A percentile compares a stretch with the other conserved stretches of the same genome.
These are phyloP conservation scores for Termitomyces bulborhizus DNA, from an alignment of 768 basidiomycete genomes.

Conservation along the genomic window DNA sequence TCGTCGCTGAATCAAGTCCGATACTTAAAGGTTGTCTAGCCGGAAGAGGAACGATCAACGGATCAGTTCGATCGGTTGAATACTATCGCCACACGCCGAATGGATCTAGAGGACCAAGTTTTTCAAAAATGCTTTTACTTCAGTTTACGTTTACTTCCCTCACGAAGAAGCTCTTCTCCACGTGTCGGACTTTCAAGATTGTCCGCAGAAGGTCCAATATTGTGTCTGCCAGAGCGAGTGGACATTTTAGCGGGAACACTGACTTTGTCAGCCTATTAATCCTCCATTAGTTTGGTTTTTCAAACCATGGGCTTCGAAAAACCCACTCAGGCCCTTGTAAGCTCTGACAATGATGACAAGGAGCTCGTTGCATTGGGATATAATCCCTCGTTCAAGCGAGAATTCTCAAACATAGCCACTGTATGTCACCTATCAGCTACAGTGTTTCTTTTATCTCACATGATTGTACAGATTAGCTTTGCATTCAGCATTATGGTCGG, in stretches of 20 bases:
- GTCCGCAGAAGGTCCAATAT: too few relatives aligned
- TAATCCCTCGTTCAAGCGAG: conserved; percentile 76
- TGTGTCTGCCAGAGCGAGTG: background rate
- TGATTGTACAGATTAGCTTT: conserved; percentile 52
- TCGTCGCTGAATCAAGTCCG: background rate
- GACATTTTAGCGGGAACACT: background rate
- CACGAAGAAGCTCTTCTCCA: background rate
- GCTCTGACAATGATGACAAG: conserved; percentile 53
- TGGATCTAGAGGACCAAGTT: background rate
- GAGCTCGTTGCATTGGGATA: conserved; percentile 64
- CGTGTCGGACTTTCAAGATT: background rate
- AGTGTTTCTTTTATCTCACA: background rate
- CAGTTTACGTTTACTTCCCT: background rate
- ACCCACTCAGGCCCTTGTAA: conserved; percentile 15
- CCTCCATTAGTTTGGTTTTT: background rate
- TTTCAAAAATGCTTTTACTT: background rate
- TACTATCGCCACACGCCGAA: background rate
- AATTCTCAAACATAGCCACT: conserved; percentile 81
- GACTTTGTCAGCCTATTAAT: background rate
- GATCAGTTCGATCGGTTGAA: background rate
- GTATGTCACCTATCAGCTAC: conserved; percentile 29
- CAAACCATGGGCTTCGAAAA: conserved; percentile 9
- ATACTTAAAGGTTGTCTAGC: background rate
- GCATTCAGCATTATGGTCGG: conserved; percentile 70
- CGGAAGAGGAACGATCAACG: background rate